phyloP scores from a whole-genome alignment of 1,139 yeast genomes.

The Arxiozyma bovina region DNA sequence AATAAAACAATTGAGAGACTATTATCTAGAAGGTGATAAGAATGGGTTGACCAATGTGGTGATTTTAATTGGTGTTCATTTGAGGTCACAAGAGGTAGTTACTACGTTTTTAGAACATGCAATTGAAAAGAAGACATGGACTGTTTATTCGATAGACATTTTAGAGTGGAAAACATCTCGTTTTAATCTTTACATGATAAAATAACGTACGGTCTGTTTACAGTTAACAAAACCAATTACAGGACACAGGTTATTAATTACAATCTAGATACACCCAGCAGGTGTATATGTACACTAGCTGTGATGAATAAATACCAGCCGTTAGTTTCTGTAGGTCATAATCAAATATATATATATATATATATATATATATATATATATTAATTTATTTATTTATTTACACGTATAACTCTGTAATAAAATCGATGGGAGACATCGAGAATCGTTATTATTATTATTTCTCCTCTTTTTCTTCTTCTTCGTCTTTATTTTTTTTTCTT shows the following conservation, averaged over 20 bases:
- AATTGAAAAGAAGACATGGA: slow-evolving; percentile 15
- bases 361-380: no score
- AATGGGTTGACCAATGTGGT: neutral
- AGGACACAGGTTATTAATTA: neutral
- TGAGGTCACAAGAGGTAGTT: slow-evolving; percentile 26
- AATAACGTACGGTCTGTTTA: neutral
- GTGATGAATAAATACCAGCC: no score
- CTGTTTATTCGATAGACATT: slow-evolving; percentile 14
- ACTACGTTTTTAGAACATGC: slow-evolving; percentile 25
- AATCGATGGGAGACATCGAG: no score
- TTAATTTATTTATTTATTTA: no score
- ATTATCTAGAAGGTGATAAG: slow-evolving; percentile 2
- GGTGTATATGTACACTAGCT: no score
- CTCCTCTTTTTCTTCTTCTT: no score
- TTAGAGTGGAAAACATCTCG: slow-evolving; percentile 16
- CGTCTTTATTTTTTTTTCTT: no score
- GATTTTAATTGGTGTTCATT: slow-evolving; percentile 24
- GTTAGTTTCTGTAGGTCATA: no score
- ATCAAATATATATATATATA: no score
- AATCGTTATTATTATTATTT: no score
- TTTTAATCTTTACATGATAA: slow-evolving; percentile 20
- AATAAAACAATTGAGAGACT: slow-evolving; percentile 11
- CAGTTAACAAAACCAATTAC: neutral
- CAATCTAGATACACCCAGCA: no score
- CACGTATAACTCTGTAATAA: neutral